These are phyloP conservation scores for Mangifera indica DNA, from an alignment of 345 rosid genomes.

Conservation along the genomic window DNA sequence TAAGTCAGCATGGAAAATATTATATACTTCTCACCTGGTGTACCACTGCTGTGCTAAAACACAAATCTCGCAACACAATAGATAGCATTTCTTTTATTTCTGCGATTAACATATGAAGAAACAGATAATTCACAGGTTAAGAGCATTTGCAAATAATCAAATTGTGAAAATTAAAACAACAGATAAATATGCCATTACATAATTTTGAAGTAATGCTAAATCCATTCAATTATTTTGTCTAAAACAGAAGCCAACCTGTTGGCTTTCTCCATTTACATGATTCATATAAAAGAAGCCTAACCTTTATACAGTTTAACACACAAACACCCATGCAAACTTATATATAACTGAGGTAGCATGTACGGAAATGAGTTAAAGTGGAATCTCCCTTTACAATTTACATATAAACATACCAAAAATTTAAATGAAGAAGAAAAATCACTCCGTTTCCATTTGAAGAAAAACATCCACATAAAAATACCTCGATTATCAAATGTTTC, in stretches of 20 bases:
- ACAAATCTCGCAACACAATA: constrained; percentile 66
- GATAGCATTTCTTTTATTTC: constrained; percentile 87
- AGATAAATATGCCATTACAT: too few relatives aligned
- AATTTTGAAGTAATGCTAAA: too few relatives aligned
- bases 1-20: constrained; percentile 2
- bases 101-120: constrained; percentile 35
- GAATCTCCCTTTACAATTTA: neutral
- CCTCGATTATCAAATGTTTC: constrained; percentile 88
- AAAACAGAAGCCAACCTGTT: too few relatives aligned
- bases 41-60: constrained; percentile 79
- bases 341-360: neutral
- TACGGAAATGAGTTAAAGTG: neutral
- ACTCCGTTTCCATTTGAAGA: neutral
- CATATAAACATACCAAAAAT: neutral
- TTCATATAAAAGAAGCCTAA: neutral
- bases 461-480: constrained; percentile 26
- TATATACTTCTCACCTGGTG: constrained; percentile 60
- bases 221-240: too few relatives aligned
- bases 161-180: too few relatives aligned
- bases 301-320: neutral
- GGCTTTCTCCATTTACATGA: too few relatives aligned
- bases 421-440: constrained; percentile 1
- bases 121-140: neutral
- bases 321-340: neutral
- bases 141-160: too few relatives aligned